Evolutionary conservation across 164 flowering plant genomes (phyloP), one percentile per base, ranked within the genome.

Genomic region (Kalanchoe fedtschenkoi): DNA sequence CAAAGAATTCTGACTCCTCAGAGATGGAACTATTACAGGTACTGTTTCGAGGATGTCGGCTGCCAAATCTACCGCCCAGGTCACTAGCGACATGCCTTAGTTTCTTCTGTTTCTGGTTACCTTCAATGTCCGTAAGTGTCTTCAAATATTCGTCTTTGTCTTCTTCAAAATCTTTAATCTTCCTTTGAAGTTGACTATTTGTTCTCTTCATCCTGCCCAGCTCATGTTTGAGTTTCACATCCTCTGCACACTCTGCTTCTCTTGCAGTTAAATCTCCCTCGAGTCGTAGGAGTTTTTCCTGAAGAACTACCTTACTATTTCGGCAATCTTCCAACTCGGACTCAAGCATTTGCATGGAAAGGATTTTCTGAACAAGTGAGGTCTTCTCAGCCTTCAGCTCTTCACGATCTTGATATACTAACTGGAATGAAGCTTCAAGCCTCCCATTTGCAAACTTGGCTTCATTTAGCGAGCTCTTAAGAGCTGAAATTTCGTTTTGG

Each of bases 171-270:
- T 34, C 63, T 54, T 80, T 74, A 64, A 81, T 65, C 71, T 74
- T 81, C 68, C 77, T 42, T 74, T 78, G 86, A 57, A 80, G 72
- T 69, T 82, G 86, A 60, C 73, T 74, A 58, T 82, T 85, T 57
- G 70, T 71, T 68, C 80, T 76, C 70, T 69, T 79, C 29, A 82
- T 56, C 46, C 72, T 75, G 44, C 73, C 68, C 22, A 87, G 74
- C 77, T 86, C 93, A 72, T 79, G 76, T 72, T 77, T 83, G 51
- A 89, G 70, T 63, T 76, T 84, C 37, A 79, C 83, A 58, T 84
- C 82, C 41, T 83, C 74, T 6, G 80, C 68, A 66, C 72, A 70
- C 28, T 76, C 62, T 60, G 84, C 86, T 67, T 86, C 86, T 71
- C 76, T 83, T 55, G 78, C 88, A 41, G 68, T 68, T 61, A 86